Evolutionary conservation across 1,139 yeast genomes (phyloP).

Genomic region (Diutina mesorugosa): DNA sequence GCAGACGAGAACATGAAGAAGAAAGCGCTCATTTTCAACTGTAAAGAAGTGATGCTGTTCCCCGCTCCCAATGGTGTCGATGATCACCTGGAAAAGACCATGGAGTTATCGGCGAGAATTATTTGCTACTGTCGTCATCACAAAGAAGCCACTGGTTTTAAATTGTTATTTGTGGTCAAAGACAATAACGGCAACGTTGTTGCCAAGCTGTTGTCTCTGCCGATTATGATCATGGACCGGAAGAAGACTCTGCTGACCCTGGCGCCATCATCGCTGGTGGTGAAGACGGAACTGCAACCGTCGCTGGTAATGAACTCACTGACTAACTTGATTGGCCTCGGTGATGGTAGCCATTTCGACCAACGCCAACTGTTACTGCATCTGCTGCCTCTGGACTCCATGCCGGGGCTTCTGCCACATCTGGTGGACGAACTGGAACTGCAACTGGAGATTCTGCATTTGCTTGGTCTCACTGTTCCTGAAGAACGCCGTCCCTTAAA

Average conservation of each 20-base stretch:
- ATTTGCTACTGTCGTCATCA: conserved; percentile 96
- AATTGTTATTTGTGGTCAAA: conserved; percentile 55
- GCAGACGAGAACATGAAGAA: conserved; percentile 67
- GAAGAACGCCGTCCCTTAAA: conserved; percentile 21
- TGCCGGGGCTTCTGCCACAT: conserved; percentile 1
- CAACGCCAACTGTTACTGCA: not conserved
- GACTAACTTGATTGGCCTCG: not conserved
- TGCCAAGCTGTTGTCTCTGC: conserved; percentile 59
- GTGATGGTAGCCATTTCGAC: not conserved
- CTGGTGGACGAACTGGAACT: conserved; percentile 1
- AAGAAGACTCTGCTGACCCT: conserved; percentile 38
- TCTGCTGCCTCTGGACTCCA: not conserved
- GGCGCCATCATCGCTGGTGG: too few species aligned
- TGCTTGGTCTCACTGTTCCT: conserved; percentile 2
- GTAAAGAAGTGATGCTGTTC: conserved; percentile 73
- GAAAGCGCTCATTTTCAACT: conserved; percentile 80
- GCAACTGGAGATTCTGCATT: conserved; percentile 2
- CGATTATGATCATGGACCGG: conserved; percentile 87
- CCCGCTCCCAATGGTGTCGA: conserved; percentile 44
- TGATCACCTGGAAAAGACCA: conserved; percentile 22
- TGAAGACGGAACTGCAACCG: not conserved
- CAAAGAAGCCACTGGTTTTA: conserved; percentile 70
- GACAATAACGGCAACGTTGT: conserved; percentile 48
- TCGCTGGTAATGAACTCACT: not conserved
- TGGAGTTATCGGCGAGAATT: conserved; percentile 75